Evolutionary conservation across 2,329 filamentous ascomycete species (phyloP).

Genomic region (Berkeleyomyces basicola): DNA sequence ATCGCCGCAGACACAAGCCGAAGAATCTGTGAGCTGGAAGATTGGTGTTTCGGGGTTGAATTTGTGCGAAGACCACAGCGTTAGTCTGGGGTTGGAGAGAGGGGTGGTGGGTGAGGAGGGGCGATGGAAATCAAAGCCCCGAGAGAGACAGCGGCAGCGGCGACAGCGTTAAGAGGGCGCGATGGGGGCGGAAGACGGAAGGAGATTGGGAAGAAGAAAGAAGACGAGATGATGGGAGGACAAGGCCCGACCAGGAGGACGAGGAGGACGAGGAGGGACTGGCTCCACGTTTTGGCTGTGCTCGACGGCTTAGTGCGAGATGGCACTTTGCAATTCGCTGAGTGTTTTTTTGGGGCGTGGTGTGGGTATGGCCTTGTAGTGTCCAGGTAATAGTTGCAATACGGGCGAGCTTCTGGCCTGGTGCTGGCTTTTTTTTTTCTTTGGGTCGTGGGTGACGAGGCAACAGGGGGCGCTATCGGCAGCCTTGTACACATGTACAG

Average conservation of each 20-base stretch:
- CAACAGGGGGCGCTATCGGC: slow-evolving; percentile 4
- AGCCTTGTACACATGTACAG: neutral
- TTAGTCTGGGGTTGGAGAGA: slow-evolving; percentile 6
- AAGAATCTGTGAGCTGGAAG: slow-evolving; percentile 11
- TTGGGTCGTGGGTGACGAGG: slow-evolving; percentile 2
- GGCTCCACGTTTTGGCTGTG: neutral
- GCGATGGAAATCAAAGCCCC: slow-evolving; percentile 12
- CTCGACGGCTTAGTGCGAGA: neutral
- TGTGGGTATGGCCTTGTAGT: neutral
- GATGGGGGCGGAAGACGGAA: neutral
- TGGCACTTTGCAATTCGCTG: neutral
- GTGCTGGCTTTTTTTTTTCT: slow-evolving; percentile 1
- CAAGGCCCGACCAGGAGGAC: neutral
- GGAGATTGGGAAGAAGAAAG: neutral
- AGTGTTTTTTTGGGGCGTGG: neutral
- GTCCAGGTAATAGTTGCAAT: neutral
- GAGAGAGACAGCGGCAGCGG: neutral
- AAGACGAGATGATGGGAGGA: neutral
- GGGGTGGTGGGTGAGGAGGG: slow-evolving; percentile 6
- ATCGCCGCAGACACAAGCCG: slow-evolving; percentile 13
- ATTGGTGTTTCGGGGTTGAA: slow-evolving; percentile 13
- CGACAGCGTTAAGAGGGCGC: neutral
- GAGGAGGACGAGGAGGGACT: neutral
- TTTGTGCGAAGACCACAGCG: slow-evolving; percentile 12
- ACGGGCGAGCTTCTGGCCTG: neutral